phyloP scores from a whole-genome alignment of 805 yeast species.

The Cyberlindnera maritima region DNA sequence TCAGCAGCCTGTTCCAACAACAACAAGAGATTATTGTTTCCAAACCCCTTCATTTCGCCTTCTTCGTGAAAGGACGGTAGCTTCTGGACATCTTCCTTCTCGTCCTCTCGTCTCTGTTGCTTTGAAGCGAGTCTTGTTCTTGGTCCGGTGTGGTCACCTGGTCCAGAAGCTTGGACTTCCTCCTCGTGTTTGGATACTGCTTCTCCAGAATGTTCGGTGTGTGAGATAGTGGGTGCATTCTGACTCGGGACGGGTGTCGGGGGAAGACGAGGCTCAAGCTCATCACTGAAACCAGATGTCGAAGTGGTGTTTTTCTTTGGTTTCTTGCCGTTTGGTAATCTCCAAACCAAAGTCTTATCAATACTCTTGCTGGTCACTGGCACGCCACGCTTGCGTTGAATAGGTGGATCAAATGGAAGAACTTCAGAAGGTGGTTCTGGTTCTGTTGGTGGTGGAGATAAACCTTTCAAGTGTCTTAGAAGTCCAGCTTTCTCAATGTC shows the following conservation, averaged over 20 bases:
- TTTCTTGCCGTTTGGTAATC: neutral
- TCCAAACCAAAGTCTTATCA: neutral
- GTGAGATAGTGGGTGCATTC: slow-evolving; percentile 1
- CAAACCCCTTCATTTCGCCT: neutral
- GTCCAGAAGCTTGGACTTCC: neutral
- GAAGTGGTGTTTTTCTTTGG: neutral
- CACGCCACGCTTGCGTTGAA: neutral
- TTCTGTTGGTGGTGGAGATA: neutral
- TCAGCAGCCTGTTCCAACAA: too few relatives aligned
- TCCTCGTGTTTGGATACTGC: neutral
- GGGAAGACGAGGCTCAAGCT: neutral
- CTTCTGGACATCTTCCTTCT: neutral
- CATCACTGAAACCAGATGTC: neutral
- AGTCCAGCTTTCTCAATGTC: slow-evolving; percentile 8
- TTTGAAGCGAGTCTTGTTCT: neutral
- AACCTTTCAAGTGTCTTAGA: neutral
- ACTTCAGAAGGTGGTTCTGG: neutral
- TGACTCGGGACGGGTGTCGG: neutral
- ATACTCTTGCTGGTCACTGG: neutral
- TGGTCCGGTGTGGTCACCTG: neutral
- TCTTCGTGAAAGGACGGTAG: too few relatives aligned
- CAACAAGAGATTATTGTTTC: too few relatives aligned
- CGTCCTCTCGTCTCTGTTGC: too few relatives aligned
- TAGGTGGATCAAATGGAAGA: neutral
- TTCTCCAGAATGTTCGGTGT: neutral